Conservation (phyloP, 2,329 filamentous ascomycete species). For the Phialocephala sp. region DNA sequence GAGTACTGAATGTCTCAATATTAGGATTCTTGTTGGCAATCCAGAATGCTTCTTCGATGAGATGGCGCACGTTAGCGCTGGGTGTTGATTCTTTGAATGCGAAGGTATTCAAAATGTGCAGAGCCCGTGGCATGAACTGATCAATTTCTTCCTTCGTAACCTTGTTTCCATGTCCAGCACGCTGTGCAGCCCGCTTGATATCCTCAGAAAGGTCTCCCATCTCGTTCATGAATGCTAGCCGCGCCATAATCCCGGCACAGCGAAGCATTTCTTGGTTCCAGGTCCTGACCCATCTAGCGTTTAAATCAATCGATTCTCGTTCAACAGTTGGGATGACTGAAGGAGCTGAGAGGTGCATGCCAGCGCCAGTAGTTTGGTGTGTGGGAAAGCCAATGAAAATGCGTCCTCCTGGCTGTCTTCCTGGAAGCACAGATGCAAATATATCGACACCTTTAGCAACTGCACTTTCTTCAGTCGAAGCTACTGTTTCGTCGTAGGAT, state of each 20-base stretch:
- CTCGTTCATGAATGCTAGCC: conserved; percentile 86
- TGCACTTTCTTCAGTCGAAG: conserved; percentile 52
- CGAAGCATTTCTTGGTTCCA: conserved; percentile 97
- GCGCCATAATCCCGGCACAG: conserved; percentile 86
- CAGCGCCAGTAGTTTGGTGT: conserved; percentile 92
- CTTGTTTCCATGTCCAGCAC: conserved; percentile 51
- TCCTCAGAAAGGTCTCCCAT: conserved; percentile 77
- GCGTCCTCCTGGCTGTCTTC: conserved; percentile 78
- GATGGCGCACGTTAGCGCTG: conserved; percentile 79
- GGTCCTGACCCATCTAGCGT: conserved; percentile 89
- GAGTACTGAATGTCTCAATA: conserved; percentile 87
- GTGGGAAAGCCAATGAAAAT: conserved; percentile 99
- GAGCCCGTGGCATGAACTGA: conserved; percentile 75
- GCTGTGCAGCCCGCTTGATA: conserved; percentile 54
- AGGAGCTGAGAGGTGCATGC: conserved; percentile 92
- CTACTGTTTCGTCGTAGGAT: conserved; percentile 82
- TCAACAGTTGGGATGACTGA: conserved; percentile 98
- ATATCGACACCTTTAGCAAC: conserved; percentile 72
- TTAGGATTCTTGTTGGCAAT: conserved; percentile 81
- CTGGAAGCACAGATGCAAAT: conserved; percentile 88
- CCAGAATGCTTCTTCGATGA: conserved; percentile 97
- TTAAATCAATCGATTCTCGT: conserved; percentile 94
- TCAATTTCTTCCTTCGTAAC: conserved; percentile 68
- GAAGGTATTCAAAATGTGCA: conserved; percentile 86
- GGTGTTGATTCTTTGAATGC: conserved; percentile 91